Evolutionary conservation across 169 alveolate genomes (phyloP).

Genomic region (Babesia bigemina): DNA sequence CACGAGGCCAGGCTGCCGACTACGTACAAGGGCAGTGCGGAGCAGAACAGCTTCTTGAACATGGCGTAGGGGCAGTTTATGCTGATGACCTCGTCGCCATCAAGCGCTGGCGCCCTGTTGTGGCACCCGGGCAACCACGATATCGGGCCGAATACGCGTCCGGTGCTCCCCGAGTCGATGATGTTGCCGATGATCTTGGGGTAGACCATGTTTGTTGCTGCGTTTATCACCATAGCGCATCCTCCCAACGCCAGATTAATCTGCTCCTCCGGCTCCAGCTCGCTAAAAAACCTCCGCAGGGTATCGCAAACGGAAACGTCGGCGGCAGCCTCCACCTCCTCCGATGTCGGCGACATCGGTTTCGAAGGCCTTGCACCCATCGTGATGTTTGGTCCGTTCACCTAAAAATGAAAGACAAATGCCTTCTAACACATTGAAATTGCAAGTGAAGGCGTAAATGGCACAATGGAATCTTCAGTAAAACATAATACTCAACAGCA

Average conservation of each 20-base stretch:
- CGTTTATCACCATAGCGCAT: slow-evolving; percentile 49
- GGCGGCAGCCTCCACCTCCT: slow-evolving; percentile 1
- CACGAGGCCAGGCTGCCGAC: slow-evolving; percentile 60
- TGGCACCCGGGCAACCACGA: not conserved
- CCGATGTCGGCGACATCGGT: not conserved
- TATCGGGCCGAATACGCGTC: not conserved
- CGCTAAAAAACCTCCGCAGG: slow-evolving; percentile 38
- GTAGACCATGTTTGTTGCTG: slow-evolving; percentile 56
- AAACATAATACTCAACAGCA: too few species aligned
- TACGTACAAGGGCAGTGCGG: slow-evolving; percentile 55
- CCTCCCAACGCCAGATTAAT: slow-evolving; percentile 28
- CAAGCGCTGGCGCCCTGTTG: slow-evolving; percentile 6
- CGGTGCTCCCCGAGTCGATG: slow-evolving; percentile 57
- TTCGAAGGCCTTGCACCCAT: not conserved
- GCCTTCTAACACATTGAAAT: too few species aligned
- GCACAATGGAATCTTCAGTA: too few species aligned
- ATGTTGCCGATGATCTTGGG: slow-evolving; percentile 61
- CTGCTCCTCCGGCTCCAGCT: slow-evolving; percentile 53
- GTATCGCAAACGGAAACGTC: slow-evolving; percentile 12
- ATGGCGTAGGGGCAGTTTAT: slow-evolving; percentile 21
- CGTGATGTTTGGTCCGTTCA: not conserved
- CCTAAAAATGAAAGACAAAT: too few species aligned
- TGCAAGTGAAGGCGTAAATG: too few species aligned
- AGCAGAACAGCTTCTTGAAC: slow-evolving; percentile 36
- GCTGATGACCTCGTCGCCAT: not conserved